Evolutionary conservation across 1,139 yeast species (phyloP), one percentile per base, ranked within the genome.

Genomic region (Yamadazyma aaseri): DNA sequence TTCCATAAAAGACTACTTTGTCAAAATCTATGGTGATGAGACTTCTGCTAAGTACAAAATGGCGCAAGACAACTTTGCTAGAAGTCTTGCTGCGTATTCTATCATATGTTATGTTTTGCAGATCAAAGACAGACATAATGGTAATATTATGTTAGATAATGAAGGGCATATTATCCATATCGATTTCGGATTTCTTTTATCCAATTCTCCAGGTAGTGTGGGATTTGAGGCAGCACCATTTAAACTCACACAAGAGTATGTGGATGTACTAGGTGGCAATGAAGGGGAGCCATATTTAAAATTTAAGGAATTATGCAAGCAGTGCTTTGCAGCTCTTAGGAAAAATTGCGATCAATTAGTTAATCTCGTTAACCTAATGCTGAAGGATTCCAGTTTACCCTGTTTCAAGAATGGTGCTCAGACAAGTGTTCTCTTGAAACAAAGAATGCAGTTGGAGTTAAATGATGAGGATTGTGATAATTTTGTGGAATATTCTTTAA

Each of bases 151-250:
- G 85, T 63, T 92, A 12, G 98, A 92, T 54, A 79, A 81, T 41
- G 96, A 90, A 45, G 98, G 98, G 0, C 97, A 92, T 55, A 83
- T 92, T 10, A 81, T 89, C 31, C 98, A 92, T 56, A 92, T 92
- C 47, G 98, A 92, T 61, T 92, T 92, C 64, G 98, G 98, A 0
- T 92, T 89, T 55, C 61, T 92, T 51, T 65, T 92, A 5, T 86
- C 96, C 0, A 92, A 92, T 51, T 83, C 97, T 0, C 98, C 98
- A 0, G 97, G 97, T 2, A 83, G 95, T 38, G 87, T 92, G 35
- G 96, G 97, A 0, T 89, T 92, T 57, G 98, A 92, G 53, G 95
- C 96, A 1, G 96, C 97, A 0, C 97, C 98, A 1, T 92, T 92
- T 68, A 92, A 92, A 53, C 65, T 92, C 12, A 87, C 97, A 0